Base-by-base conservation (phyloP, 2,329 filamentous ascomycete genomes). In the Colletotrichum graminicola region DNA sequence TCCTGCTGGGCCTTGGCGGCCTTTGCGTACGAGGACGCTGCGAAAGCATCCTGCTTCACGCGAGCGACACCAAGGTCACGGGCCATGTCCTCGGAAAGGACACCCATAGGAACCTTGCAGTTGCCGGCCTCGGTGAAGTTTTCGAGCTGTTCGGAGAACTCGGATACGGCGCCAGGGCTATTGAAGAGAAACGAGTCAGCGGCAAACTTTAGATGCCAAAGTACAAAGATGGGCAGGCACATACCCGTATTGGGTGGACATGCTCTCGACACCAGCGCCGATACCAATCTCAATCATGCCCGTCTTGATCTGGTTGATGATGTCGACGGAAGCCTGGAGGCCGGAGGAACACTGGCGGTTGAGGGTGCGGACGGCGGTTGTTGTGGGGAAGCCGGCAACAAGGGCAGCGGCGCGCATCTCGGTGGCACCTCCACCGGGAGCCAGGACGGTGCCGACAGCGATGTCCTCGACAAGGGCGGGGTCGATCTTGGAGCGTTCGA, bases 51-150 rank as follows among this genome's bases (percentile, higher is more conserved):
- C 83, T 98, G 96, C 63, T 88, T 85, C 14, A 86, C 84, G 73
- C 96, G 92, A 68, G 85, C 78, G 78, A 98, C 89, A 71, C 88
- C 86, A 77, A 92, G 90, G 80, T 94, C 94, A 83, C 94, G 93
- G 76, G 95, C 96, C 95, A 98, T 98, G 78, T 95, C 83, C 84
- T 99, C 96, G 36, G 94, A 97, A 61, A 98, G 87, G 14, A 94
- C 89, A 77, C 95, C 95, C 96, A 98, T 98, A 80, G 94, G 92
- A 3, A 98, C 95, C 85, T 97, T 98, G 91, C 96, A 99, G 88
- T 98, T 97, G 78, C 93, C 93, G 32, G 95, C 89, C 80, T 96
- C 92, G 74, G 90, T 88, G 86, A 95, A 89, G 77, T 86, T 89
- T 79, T 98, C 93, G 74, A 98, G 90, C 64, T 94, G 88, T 61